These are phyloP conservation scores for Kuraishia molischiana DNA, from an alignment of 805 yeast genomes.

Conservation along the genomic window DNA sequence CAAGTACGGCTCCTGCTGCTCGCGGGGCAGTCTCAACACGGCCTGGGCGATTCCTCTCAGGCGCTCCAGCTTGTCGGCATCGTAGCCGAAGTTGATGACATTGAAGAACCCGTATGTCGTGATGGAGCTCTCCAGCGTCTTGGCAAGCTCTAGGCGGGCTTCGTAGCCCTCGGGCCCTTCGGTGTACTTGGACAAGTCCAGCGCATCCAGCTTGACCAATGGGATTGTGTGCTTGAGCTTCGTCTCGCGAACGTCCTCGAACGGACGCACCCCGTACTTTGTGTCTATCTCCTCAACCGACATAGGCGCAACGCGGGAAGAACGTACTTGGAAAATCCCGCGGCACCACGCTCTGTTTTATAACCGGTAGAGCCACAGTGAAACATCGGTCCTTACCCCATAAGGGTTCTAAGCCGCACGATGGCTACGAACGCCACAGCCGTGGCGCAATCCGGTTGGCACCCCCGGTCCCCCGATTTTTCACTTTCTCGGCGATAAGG, in stretches of 20 bases:
- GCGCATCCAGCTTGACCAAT: conserved; percentile 20
- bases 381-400: too few species aligned
- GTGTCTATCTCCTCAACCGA: conserved; percentile 7
- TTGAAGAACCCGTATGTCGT: conserved; percentile 35
- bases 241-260: conserved; percentile 17
- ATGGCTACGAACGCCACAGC: too few species aligned
- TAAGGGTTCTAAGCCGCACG: too few species aligned
- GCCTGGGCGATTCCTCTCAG: conserved; percentile 30
- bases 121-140: conserved; percentile 26
- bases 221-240: conserved; percentile 7
- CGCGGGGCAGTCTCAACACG: conserved; percentile 28
- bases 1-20: conserved; percentile 24
- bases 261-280: conserved; percentile 22
- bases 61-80: conserved; percentile 20
- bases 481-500: too few species aligned
- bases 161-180: conserved; percentile 26
- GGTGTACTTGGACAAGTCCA: conserved; percentile 25
- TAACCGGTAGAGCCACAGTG: too few species aligned
- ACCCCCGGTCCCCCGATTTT: too few species aligned
- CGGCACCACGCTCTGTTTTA: too few species aligned
- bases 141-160: conserved; percentile 23
- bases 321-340: too few species aligned
- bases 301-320: too few species aligned
- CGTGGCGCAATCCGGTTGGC: too few species aligned
- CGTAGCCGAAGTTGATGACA: conserved; percentile 30